These are phyloP conservation scores for Cyclocybe aegerita DNA, from an alignment of 768 basidiomycete genomes.

Conservation along the genomic window DNA sequence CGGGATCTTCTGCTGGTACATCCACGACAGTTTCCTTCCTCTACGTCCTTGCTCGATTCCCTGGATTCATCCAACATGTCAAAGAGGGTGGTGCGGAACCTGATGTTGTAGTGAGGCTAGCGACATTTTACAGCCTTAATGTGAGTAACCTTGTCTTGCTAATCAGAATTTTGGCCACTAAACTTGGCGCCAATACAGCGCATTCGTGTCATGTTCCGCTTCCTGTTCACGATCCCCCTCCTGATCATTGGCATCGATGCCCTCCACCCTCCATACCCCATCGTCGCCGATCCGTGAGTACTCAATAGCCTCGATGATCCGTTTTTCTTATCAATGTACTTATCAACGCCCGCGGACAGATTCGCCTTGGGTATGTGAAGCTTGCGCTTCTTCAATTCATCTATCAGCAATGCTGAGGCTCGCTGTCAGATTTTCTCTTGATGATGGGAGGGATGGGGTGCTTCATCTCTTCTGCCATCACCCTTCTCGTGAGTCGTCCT, in stretches of 20 bases:
- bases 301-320: not conserved
- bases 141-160: conserved; percentile 39
- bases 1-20: conserved; percentile 65
- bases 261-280: conserved; percentile 44
- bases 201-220: conserved; percentile 73
- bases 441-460: conserved; percentile 75
- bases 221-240: conserved; percentile 70
- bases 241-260: conserved; percentile 68
- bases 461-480: conserved; percentile 78
- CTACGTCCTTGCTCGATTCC: conserved; percentile 71
- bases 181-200: conserved; percentile 37
- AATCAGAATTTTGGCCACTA: conserved; percentile 2
- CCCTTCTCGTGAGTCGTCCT: conserved; percentile 58
- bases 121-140: conserved; percentile 77
- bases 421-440: conserved; percentile 57
- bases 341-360: conserved; percentile 30
- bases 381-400: not conserved
- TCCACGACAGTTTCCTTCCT: conserved; percentile 69
- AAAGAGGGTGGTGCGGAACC: conserved; percentile 75
- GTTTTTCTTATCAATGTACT: not conserved
- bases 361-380: conserved; percentile 56
- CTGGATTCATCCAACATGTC: conserved; percentile 66
- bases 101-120: conserved; percentile 68
- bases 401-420: conserved; percentile 16
- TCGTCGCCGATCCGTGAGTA: conserved; percentile 59